These are phyloP conservation scores for Emmonsiellopsis sp. DNA, from an alignment of 2,329 filamentous ascomycete species.

Conservation along the genomic window DNA sequence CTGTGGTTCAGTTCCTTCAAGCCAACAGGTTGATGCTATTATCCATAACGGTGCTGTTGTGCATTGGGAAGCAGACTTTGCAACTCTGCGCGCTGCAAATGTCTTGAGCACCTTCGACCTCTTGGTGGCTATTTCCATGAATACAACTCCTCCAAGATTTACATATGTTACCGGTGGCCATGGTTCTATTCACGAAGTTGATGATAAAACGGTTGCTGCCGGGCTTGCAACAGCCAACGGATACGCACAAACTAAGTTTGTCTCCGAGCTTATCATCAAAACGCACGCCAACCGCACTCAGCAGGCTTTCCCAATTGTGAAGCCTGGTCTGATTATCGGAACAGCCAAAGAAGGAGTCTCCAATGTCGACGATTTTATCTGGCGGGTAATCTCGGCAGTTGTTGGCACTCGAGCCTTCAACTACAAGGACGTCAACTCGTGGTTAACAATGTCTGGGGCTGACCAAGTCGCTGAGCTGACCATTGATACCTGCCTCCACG, in stretches of 20 bases:
- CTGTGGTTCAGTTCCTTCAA: slow-evolving; percentile 2
- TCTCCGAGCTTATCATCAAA: slow-evolving; percentile 13
- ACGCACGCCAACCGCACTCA: slow-evolving; percentile 1
- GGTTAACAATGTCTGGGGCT: not conserved
- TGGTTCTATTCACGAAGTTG: slow-evolving; percentile 3
- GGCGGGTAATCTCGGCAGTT: slow-evolving; percentile 7
- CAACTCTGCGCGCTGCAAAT: slow-evolving; percentile 11
- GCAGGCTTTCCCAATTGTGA: slow-evolving; percentile 9
- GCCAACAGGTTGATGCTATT: slow-evolving; percentile 10
- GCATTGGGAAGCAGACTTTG: slow-evolving; percentile 12
- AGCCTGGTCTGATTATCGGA: slow-evolving; percentile 15
- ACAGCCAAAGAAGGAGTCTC: slow-evolving; percentile 9
- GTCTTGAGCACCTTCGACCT: not conserved
- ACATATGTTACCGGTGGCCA: slow-evolving; percentile 21
- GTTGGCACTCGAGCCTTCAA: not conserved
- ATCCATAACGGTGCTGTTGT: slow-evolving; percentile 18
- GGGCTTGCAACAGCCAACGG: slow-evolving; percentile 7
- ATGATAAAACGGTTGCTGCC: not conserved
- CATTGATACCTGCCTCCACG: not conserved
- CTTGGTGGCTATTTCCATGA: not conserved
- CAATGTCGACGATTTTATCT: slow-evolving; percentile 12
- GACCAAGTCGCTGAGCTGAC: not conserved
- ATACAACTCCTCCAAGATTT: slow-evolving; percentile 9
- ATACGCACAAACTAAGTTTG: slow-evolving; percentile 13
- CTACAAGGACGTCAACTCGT: not conserved